Evolutionary conservation across 2,329 filamentous ascomycete genomes (phyloP), one percentile per base, ranked within the genome.

Genomic region (Beauveria australis): DNA sequence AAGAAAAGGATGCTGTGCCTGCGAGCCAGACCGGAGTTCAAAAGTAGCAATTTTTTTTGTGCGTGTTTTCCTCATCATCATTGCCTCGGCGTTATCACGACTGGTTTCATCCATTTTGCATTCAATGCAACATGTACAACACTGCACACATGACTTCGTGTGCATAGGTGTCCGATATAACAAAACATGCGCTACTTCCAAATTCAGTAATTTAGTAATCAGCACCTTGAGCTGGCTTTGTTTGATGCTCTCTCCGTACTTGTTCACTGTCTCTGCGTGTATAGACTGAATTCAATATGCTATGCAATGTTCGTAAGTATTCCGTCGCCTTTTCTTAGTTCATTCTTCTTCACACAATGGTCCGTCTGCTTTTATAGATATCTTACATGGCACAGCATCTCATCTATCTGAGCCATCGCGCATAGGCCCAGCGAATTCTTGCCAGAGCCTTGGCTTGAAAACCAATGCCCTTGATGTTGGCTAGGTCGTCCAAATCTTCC

Each of bases 341-440:
- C 8, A 26, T 24, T n/a, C 30, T 37, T 8, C 49, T 37, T 22
- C 22, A 22, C 24, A 28, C 5, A 16, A 12, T 37, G n/a, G 33
- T 22, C 16, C n/a, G 22, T 16, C 10, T 48, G 12, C 43, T 10
- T 19, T 28, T 46, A 18, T 33, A 7, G 2, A 28, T 48, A 56
- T 56, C 28, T 24, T 58, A 28, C 49, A 60, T 47, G 14, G 16
- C 16, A 40, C 37, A 48, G 33, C 19, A 19, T 37, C 28, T 52
- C 19, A 10, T 53, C 66, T 70, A 78, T 61, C 69, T 74, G 57
- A 90, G 70, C 88, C 89, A 97, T 70, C 87, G 87, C 2, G 84
- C 84, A 77, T 97, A 97, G 4, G 89, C 89, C 93, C 94, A 97
- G 64, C 90, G 82, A 66, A 97, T 91, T 62, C 94, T 82, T 67